Percentiles rank a stretch among this genome's conserved stretches.
These are phyloP conservation scores for Solanum ossicruentum DNA, from an alignment of 257 asterid species.

Conservation along the genomic window DNA sequence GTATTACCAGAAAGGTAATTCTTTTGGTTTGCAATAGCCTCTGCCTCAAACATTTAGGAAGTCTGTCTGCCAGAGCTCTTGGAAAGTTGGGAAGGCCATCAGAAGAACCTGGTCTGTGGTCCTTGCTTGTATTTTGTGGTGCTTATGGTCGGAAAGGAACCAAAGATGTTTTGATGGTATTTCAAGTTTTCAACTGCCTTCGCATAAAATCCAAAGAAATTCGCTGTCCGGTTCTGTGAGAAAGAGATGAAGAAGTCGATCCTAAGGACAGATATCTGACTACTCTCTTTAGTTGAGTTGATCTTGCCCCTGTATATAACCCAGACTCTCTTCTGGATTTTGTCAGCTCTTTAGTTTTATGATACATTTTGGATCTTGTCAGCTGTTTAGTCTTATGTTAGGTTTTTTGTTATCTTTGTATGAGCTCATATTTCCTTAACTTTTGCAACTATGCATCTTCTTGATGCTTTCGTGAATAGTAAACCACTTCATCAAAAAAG, in stretches of 20 bases:
- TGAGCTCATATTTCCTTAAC: not conserved
- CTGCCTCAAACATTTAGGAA: not conserved
- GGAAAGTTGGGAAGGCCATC: not conserved
- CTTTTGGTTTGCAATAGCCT: not conserved
- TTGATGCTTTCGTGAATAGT: not conserved
- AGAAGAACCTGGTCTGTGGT: not conserved
- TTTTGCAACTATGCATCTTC: not conserved
- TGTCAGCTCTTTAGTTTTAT: not conserved
- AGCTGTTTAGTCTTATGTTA: not conserved
- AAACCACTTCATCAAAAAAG: not conserved
- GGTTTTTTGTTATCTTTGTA: not conserved
- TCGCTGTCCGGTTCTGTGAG: no score
- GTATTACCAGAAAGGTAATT: not conserved
- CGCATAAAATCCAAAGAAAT: no score
- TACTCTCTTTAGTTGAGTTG: not conserved
- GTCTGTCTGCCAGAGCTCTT: not conserved
- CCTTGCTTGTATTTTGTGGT: not conserved
- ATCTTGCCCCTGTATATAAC: not conserved
- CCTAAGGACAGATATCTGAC: not conserved
- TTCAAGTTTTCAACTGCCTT: not conserved
- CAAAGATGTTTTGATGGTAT: not conserved
- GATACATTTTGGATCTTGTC: not conserved
- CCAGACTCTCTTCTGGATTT: not conserved
- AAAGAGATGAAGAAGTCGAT: no score
- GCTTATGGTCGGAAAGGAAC: not conserved